phyloP scores from a whole-genome alignment of 164 flowering plant species.

The Nymphaea thermarum region DNA sequence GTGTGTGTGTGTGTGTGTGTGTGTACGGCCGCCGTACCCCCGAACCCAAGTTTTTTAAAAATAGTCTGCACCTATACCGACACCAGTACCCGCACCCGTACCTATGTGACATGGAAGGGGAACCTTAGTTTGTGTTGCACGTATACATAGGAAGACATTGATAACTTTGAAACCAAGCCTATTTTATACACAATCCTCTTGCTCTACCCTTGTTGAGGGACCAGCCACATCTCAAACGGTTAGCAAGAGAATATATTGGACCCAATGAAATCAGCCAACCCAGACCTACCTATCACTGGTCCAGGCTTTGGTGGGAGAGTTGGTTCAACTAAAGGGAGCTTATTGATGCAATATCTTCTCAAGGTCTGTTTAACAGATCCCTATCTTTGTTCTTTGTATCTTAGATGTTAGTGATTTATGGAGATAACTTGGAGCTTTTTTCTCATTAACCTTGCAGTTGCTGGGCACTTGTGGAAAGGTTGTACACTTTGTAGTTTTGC shows the following conservation, averaged over 20 bases:
- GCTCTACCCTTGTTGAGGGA: constrained; percentile 95
- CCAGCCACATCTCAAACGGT: constrained; percentile 92
- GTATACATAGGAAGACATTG: constrained; percentile 89
- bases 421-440: constrained; percentile 6
- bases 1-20: too few relatives aligned
- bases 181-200: constrained; percentile 89
- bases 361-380: constrained; percentile 39
- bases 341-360: constrained; percentile 87
- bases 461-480: too few relatives aligned
- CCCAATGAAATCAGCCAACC: constrained; percentile 84
- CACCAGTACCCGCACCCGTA: too few relatives aligned
- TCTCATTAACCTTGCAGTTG: too few relatives aligned
- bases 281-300: constrained; percentile 87
- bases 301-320: constrained; percentile 97
- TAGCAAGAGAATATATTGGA: constrained; percentile 80
- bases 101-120: constrained; percentile 98
- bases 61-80: too few relatives aligned
- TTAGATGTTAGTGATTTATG: not conserved
- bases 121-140: constrained; percentile 93
- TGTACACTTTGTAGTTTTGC: too few relatives aligned
- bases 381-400: not conserved
- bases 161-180: constrained; percentile 77
- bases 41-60: too few relatives aligned
- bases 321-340: constrained; percentile 79
- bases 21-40: too few relatives aligned